Evolutionary conservation across 2,329 filamentous ascomycete species (phyloP), one percentile per base, ranked within the genome.

Genomic region (Fusarium pseudograminearum): DNA sequence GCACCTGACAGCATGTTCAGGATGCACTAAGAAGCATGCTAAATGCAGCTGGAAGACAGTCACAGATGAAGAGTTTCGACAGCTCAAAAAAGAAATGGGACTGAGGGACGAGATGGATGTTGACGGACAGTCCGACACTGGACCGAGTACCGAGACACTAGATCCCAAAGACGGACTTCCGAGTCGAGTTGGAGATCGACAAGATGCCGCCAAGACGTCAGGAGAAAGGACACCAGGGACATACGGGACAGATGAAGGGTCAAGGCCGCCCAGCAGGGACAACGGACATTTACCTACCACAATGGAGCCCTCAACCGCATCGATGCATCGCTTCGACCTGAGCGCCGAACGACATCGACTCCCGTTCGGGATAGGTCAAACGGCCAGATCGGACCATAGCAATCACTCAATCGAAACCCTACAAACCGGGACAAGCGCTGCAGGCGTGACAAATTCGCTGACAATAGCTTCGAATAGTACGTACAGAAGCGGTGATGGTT

Each of bases 21-120:
- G 93, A 24, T 97, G 93, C 78, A 97, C 93, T 0, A 94, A 93
- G 78, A 97, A 97, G 77, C 93, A 97, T 77, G 93, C 93, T 22
- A 94, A 94, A 74, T 97, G 93, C 78, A 90, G 89, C 16, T 97
- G 93, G 93, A 92, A 90, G 71, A 89, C 91, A 45, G 88, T 96
- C n/a, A 89, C 88, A 18, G 89, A 93, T 33, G 90, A 91, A 5
- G 94, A 97, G 63, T 74, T 82, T 30, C 74, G 74, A 28, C 54
- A 63, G 12, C 53, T 80, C n/a, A 76, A 70, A 40, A 61, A 67
- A 22, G 77, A 80, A 24, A 70, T 77, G 65, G 74, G 74, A 4
- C 50, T 66, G 18, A 71, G 70, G 47, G 61, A 52, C 22, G 63
- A 62, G 14, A 59, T 64, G 38, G 66, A 60, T 40, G 36, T 57